Evolutionary conservation across 108 stramenopile species (phyloP), one percentile per base, ranked within the genome.

Genomic region (Craspedostauros australis): DNA sequence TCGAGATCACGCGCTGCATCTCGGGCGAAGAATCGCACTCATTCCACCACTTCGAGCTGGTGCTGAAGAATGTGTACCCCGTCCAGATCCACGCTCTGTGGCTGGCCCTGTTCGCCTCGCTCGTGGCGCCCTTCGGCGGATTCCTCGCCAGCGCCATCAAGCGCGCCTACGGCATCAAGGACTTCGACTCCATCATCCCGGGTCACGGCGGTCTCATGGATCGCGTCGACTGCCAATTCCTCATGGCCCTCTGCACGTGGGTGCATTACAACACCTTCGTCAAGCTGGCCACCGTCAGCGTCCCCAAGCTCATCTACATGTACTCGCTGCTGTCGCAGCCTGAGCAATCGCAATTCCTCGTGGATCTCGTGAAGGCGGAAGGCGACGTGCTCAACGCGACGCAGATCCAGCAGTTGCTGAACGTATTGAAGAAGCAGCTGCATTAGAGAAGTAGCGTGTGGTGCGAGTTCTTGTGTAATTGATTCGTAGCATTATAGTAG

Each of bases 151-250:
- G 79, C 27, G 96, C 96, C 19, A 92, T 99, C 16, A 99, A 99
- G 64, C 78, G 98, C 16, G 95, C 98, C 15, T 95, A 96, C 57
- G 89, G 85, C 9, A 69, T 94, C 49, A 99, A 99, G 63, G 98
- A 99, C 63, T 99, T 99, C 65, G 98, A 88, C 40, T 68, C 75
- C 4, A 55, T 95, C 45, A 95, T 99, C 38, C 98, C 96, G 3
- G 98, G 96, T 22, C 98, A 99, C 62, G 98, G 98, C 2, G 98
- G 98, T 49, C 72, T 96, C 22, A 96, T 89, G 70, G 98, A 99
- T 56, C 82, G 98, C n/a, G 82, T 97, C 76, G 98, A 99, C 62
- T 99, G 98, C 75, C 96, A 99, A 59, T 75, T 99, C 50, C 57
- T 99, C 24, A 94, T 99, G 90, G 94, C 94, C 25, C 76, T 95